These are phyloP conservation scores for Diutina siamensis DNA, from an alignment of 1,139 yeast species.

Conservation along the genomic window DNA sequence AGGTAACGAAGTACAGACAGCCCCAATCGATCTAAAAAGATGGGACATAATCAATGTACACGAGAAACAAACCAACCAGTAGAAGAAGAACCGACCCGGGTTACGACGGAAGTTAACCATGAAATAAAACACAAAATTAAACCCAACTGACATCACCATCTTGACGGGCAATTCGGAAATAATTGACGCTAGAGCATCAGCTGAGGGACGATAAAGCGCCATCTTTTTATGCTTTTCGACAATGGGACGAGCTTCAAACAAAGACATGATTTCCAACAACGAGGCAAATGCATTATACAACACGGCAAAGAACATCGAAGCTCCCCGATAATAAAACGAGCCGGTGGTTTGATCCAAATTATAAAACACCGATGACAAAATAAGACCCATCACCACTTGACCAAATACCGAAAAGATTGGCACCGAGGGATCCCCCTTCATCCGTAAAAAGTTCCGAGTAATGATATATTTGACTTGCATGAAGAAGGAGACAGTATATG, in stretches of 20 bases:
- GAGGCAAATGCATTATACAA: constrained; percentile 13
- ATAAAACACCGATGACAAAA: constrained; percentile 12
- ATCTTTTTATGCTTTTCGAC: constrained; percentile 13
- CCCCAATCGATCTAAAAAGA: constrained; percentile 12
- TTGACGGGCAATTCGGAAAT: constrained; percentile 12
- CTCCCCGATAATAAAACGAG: constrained; percentile 12
- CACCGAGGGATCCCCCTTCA: constrained; percentile 12
- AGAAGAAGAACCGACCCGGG: constrained; percentile 12
- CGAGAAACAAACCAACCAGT: constrained; percentile 10
- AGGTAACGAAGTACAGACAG: constrained; percentile 12
- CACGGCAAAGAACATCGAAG: constrained; percentile 13
- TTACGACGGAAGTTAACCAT: constrained; percentile 12
- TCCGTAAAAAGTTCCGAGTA: constrained; percentile 10
- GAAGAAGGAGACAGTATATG: constrained; percentile 12
- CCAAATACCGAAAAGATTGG: constrained; percentile 11
- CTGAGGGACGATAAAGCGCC: constrained; percentile 13
- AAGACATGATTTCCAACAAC: constrained; percentile 12
- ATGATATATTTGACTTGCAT: constrained; percentile 11
- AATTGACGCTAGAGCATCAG: constrained; percentile 13
- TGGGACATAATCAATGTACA: constrained; percentile 12
- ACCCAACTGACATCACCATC: constrained; percentile 10
- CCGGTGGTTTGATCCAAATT: constrained; percentile 10
- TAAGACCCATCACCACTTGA: constrained; percentile 11
- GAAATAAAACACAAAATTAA: constrained; percentile 12
- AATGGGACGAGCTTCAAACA: constrained; percentile 13